phyloP scores from a whole-genome alignment of 2,329 filamentous ascomycete species.

The Thelonectria discophora region DNA sequence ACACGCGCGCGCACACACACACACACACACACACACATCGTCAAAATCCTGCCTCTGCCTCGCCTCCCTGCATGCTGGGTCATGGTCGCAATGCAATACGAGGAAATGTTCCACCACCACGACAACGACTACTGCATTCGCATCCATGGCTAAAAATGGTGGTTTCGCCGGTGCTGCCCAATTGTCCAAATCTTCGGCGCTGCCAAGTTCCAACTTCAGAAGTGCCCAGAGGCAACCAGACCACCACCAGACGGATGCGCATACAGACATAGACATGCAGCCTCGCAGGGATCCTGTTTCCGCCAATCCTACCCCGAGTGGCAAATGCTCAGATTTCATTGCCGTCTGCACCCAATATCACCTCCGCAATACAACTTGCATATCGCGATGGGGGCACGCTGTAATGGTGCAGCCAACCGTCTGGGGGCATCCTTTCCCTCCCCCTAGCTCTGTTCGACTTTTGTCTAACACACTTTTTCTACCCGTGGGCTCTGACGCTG shows the following conservation, averaged over 20 bases:
- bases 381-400: constrained; percentile 16
- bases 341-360: constrained; percentile 10
- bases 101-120: constrained; percentile 23
- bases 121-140: constrained; percentile 11
- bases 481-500: constrained; percentile 19
- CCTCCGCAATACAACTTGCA: constrained; percentile 11
- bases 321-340: constrained; percentile 13
- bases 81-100: constrained; percentile 23
- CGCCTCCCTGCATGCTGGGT: constrained; percentile 12
- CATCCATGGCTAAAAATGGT: constrained; percentile 11
- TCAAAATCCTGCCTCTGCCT: constrained; percentile 9
- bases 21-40: background rate
- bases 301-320: constrained; percentile 7
- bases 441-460: constrained; percentile 17
- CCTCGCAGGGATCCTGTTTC: constrained; percentile 10
- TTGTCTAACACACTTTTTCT: constrained; percentile 19
- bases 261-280: background rate
- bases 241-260: no score
- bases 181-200: constrained; percentile 13
- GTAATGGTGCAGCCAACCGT: constrained; percentile 10
- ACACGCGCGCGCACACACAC: background rate
- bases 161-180: constrained; percentile 25
- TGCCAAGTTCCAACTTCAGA: constrained; percentile 4
- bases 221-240: background rate
- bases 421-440: constrained; percentile 18